phyloP scores from a whole-genome alignment of 2,329 filamentous ascomycete species.

The Pseudopithomyces chartarum region DNA sequence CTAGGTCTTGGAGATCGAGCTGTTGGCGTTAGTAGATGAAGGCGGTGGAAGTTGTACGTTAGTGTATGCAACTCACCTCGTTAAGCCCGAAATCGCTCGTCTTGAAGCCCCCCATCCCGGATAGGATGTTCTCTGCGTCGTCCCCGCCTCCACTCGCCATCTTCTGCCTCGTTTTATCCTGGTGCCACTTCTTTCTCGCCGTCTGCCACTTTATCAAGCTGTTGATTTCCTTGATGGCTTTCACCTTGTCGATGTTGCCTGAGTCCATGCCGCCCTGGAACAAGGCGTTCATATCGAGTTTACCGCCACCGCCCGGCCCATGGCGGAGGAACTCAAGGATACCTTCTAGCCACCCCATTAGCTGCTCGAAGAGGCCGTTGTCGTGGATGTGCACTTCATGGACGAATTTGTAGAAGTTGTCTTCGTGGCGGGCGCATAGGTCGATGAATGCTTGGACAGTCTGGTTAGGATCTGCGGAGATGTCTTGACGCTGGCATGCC shows the following conservation, averaged over 20 bases:
- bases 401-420: constrained; percentile 98
- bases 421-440: constrained; percentile 89
- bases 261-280: constrained; percentile 78
- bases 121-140: constrained; percentile 48
- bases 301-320: constrained; percentile 77
- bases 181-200: constrained; percentile 95
- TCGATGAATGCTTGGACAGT: constrained; percentile 99
- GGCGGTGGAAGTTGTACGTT: not conserved
- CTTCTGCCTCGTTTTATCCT: constrained; percentile 97
- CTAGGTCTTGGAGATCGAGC: constrained; percentile 82
- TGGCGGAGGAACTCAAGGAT: constrained; percentile 92
- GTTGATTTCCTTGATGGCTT: constrained; percentile 81
- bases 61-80: constrained; percentile 56
- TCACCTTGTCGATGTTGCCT: constrained; percentile 70
- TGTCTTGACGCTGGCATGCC: constrained; percentile 72
- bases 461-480: constrained; percentile 94
- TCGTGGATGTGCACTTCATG: constrained; percentile 98
- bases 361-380: constrained; percentile 91
- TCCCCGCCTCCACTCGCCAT: constrained; percentile 84
- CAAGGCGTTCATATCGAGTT: constrained; percentile 90
- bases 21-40: constrained; percentile 27
- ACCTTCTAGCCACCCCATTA: constrained; percentile 97
- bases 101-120: constrained; percentile 63
- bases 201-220: constrained; percentile 91
- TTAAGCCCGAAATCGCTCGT: constrained; percentile 89